Evolutionary conservation across 768 basidiomycete genomes (phyloP).

Genomic region (Hericium alpestre): DNA sequence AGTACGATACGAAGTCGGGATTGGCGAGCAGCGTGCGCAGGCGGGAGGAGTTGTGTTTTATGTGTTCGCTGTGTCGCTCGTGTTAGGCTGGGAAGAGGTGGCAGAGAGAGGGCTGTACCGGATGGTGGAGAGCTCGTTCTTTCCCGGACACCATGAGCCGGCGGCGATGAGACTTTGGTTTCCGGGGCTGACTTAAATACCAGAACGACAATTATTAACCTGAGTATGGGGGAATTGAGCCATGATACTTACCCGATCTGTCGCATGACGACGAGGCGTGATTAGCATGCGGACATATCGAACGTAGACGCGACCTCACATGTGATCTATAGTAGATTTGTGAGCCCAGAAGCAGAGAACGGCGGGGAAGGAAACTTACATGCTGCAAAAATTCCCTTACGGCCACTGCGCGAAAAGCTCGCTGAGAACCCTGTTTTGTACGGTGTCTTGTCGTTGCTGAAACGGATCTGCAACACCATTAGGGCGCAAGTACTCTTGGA

Average conservation of each 20-base stretch:
- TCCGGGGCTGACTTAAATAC: constrained; percentile 46
- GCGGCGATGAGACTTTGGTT: constrained; percentile 66
- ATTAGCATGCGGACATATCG: background rate
- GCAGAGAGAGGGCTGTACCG: constrained; percentile 30
- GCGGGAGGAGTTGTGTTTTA: constrained; percentile 47
- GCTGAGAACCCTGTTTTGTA: constrained; percentile 81
- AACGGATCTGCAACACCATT: constrained; percentile 48
- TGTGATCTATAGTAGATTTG: constrained; percentile 37
- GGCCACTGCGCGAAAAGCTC: constrained; percentile 78
- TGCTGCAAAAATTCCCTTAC: constrained; percentile 81
- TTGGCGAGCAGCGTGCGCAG: constrained; percentile 59
- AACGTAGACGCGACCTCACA: constrained; percentile 30
- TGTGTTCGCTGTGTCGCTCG: constrained; percentile 36
- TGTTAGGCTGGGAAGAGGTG: background rate
- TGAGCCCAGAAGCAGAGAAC: background rate
- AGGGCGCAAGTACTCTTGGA: background rate
- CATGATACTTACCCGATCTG: no score
- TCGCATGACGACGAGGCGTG: constrained; percentile 1
- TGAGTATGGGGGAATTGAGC: no score
- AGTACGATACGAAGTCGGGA: constrained; percentile 63
- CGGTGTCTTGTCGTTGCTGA: constrained; percentile 91
- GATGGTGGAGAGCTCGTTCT: constrained; percentile 69
- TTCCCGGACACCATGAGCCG: constrained; percentile 70
- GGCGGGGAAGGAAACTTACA: constrained; percentile 40
- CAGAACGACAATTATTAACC: no score